phyloP scores from a whole-genome alignment of 2,329 filamentous ascomycete genomes.

The Ophiostoma quercus region DNA sequence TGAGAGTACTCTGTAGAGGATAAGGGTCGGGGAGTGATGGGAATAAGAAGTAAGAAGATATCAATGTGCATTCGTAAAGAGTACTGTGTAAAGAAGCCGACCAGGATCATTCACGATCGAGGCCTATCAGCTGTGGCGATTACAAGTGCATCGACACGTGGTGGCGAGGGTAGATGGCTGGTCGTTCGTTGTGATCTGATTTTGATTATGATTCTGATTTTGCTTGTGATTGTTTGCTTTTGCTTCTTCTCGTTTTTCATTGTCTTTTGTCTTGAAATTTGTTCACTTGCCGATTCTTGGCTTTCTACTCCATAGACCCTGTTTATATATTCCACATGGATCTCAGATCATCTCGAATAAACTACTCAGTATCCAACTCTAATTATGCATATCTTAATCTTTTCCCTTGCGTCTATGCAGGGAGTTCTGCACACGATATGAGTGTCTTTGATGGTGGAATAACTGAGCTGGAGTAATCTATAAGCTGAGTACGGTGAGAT shows the following conservation, averaged over 20 bases:
- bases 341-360: not conserved
- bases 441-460: not conserved
- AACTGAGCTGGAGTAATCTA: no score
- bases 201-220: not conserved
- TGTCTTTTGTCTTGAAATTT: no score
- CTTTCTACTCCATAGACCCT: no score
- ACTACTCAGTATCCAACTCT: not conserved
- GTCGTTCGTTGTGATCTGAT: not conserved
- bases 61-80: not conserved
- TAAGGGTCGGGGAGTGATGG: not conserved
- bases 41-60: not conserved
- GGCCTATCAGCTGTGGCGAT: not conserved
- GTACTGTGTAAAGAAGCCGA: no score
- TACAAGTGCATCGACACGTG: not conserved
- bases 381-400: not conserved
- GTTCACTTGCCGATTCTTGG: no score
- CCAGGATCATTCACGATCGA: not conserved
- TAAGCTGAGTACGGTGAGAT: not conserved
- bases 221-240: not conserved
- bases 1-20: not conserved
- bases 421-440: not conserved
- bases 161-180: not conserved
- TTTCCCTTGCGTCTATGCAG: not conserved
- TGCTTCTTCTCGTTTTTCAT: not conserved
- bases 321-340: not conserved